Base-by-base conservation (phyloP, 2,329 filamentous ascomycete genomes). In the Didymosphaeria variabile region DNA sequence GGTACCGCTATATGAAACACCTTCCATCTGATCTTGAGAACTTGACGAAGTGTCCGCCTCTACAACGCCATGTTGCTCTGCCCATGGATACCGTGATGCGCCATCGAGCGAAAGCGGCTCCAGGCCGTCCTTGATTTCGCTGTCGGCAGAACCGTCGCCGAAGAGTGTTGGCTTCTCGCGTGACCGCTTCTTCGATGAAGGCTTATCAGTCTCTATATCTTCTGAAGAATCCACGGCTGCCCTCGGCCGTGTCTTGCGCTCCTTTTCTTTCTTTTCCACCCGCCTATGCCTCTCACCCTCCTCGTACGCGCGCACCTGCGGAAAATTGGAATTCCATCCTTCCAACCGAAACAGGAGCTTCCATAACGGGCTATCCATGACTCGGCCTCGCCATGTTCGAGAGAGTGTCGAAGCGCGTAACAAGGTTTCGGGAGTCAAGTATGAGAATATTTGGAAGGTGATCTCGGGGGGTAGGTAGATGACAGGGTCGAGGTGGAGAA, bases 401-500 rank as follows among this genome's bases (percentile, higher is more conserved):
- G 93, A 97, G 17, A 93, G 88, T 47, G 88, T 86, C 0, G 93
- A 92, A 2, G 94, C 91, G 53, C 87, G 88, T 59, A 98, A 84
- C 42, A 99, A 84, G 0, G 93, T 95, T 31, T 88, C 77, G 0
- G 93, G 91, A 57, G 94, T 91, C 53, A 99, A 88, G 73, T 93
- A 95, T 17, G 91, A 90, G 46, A 99, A 89, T 47, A 98, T 90
- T 72, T 96, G 91, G 47, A 95, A 89, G 62, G 93, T 96, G 70
- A 99, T 91, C 77, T 99, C 95, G 29, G 92, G 88, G 0, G 95
- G 95, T 0, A 99, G 87, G 71, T 92, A 89, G 65, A 88, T 83
- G 45, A 97, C 88, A 57, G 97, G 97, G 79, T 99, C 92, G 80
- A 97, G 94, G 78, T 97, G 94, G 2, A 98, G 88, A 55, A 94